These are phyloP conservation scores for Helenozyma rhizophorensis DNA, from an alignment of 805 yeast species.

Conservation along the genomic window DNA sequence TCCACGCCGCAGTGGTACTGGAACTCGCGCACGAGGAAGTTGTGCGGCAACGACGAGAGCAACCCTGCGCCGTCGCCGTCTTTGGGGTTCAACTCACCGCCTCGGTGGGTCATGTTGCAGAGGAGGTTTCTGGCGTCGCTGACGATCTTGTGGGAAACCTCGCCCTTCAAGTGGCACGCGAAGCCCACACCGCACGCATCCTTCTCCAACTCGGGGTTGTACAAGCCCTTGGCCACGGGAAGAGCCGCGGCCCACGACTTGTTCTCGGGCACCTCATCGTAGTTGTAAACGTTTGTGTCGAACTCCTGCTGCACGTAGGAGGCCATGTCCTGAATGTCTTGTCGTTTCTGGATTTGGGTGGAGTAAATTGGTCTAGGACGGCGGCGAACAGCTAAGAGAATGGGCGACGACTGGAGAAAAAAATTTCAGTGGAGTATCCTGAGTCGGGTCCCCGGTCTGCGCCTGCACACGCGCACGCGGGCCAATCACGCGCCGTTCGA, in stretches of 20 bases:
- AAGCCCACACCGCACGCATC: constrained; percentile 99
- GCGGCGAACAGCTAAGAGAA: too few species aligned
- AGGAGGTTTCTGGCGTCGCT: constrained; percentile 83
- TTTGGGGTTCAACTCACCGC: constrained; percentile 95
- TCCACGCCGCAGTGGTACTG: constrained; percentile 59
- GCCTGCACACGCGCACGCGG: too few species aligned
- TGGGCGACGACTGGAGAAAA: too few species aligned
- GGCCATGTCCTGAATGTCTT: constrained; percentile 17
- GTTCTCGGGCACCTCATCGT: constrained; percentile 75
- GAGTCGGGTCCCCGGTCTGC: too few species aligned
- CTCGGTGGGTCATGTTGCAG: constrained; percentile 98
- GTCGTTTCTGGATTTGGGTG: too few species aligned
- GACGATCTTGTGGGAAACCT: constrained; percentile 83
- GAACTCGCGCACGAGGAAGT: constrained; percentile 81
- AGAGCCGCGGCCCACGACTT: constrained; percentile 89
- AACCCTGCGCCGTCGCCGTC: constrained; percentile 99
- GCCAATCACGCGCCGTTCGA: too few species aligned
- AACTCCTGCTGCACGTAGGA: constrained; percentile 37
- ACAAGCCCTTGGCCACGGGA: constrained; percentile 83
- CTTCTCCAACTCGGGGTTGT: constrained; percentile 89
- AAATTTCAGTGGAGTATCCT: too few species aligned
- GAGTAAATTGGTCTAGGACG: too few species aligned
- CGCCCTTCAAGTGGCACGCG: constrained; percentile 89
- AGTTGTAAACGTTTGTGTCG: constrained; percentile 46
- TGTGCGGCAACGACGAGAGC: constrained; percentile 87